These are phyloP conservation scores for Backusella psychrophila DNA, from an alignment of 192 early-diverging fungal genomes.

Conservation along the genomic window DNA sequence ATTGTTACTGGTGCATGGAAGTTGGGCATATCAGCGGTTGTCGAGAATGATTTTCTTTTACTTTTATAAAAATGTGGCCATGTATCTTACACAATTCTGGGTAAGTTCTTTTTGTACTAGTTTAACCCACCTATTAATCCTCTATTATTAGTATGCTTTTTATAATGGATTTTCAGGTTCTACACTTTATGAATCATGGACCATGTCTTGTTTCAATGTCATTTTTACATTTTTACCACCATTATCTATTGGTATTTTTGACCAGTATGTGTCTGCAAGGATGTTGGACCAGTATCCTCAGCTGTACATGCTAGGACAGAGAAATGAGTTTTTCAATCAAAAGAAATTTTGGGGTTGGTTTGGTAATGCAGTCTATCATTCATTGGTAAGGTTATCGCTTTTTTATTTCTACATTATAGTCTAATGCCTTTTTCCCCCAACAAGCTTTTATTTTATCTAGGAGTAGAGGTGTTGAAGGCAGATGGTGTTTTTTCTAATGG, in stretches of 20 bases:
- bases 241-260: conserved; percentile 96
- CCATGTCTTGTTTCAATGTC: conserved; percentile 92
- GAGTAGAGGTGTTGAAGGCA: conserved; percentile 62
- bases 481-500: conserved; percentile 73
- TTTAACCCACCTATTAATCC: too few relatives aligned
- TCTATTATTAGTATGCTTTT: too few relatives aligned
- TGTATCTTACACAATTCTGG: conserved; percentile 99
- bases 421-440: too few relatives aligned
- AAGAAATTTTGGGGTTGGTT: conserved; percentile 92
- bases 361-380: conserved; percentile 91
- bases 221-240: conserved; percentile 95
- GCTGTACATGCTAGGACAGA: conserved; percentile 86
- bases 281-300: conserved; percentile 97
- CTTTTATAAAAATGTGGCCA: conserved; percentile 99
- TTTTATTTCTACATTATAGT: not conserved
- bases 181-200: conserved; percentile 99
- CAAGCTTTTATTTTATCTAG: conserved; percentile 68
- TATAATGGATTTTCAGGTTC: conserved; percentile 96
- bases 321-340: conserved; percentile 81
- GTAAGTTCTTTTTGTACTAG: too few relatives aligned
- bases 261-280: conserved; percentile 90
- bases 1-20: conserved; percentile 91
- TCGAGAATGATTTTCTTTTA: conserved; percentile 96
- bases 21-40: conserved; percentile 93
- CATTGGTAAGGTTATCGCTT: conserved; percentile 50